phyloP scores from a whole-genome alignment of 129 eudicot genomes.

The Lactuca saligna region DNA sequence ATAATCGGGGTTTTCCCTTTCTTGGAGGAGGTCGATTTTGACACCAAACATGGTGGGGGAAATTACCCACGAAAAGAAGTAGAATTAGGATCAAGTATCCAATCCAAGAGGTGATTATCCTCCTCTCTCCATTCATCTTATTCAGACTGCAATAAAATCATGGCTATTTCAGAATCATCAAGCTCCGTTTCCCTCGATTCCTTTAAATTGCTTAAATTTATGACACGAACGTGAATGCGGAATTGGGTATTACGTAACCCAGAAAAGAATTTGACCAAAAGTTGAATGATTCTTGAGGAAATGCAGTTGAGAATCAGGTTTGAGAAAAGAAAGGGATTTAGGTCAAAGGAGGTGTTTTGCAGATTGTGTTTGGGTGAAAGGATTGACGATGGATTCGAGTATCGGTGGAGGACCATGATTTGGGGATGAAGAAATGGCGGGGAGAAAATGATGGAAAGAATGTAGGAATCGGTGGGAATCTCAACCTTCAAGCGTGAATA shows the following conservation, averaged over 20 bases:
- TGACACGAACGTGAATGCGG: neutral
- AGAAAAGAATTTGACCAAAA: neutral
- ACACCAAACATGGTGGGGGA: conserved; percentile 25
- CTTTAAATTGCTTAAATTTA: neutral
- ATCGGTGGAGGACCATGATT: conserved; percentile 42
- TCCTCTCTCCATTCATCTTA: conserved; percentile 37
- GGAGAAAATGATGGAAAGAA: conserved; percentile 51
- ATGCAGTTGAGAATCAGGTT: conserved; percentile 24
- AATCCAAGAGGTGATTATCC: conserved; percentile 39
- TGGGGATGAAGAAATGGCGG: conserved; percentile 64
- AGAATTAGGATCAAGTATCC: conserved; percentile 32
- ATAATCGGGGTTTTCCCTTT: conserved; percentile 22
- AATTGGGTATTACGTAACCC: conserved; percentile 1
- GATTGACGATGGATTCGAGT: conserved; percentile 26
- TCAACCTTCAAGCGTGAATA: neutral
- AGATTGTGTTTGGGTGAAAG: conserved; percentile 23
- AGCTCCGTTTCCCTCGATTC: neutral
- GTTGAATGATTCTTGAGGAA: conserved; percentile 13
- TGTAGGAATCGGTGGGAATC: conserved; percentile 17
- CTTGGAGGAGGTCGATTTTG: conserved; percentile 25
- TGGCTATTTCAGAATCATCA: conserved; percentile 7
- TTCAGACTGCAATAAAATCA: conserved; percentile 17
- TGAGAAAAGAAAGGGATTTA: conserved; percentile 29
- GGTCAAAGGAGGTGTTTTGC: conserved; percentile 35
- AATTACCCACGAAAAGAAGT: conserved; percentile 33